Conservation (phyloP, 805 yeast species). For the Jamesozyma gamospora region DNA sequence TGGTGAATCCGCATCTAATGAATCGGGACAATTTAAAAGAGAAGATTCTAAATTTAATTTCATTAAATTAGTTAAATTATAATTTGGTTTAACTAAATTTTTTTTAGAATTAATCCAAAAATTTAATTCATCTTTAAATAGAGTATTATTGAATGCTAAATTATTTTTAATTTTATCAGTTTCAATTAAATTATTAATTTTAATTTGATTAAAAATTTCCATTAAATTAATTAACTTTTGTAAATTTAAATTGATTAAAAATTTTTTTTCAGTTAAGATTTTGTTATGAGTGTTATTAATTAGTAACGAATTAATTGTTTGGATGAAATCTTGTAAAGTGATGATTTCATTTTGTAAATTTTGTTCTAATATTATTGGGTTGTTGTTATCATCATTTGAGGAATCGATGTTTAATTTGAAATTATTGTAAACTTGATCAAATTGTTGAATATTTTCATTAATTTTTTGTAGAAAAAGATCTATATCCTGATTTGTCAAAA, state of each 20-base stretch:
- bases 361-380: slow-evolving; percentile 85
- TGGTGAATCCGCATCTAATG: slow-evolving; percentile 83
- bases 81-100: slow-evolving; percentile 22
- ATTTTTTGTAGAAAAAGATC: slow-evolving; percentile 91
- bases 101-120: slow-evolving; percentile 24
- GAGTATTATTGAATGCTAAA: slow-evolving; percentile 21
- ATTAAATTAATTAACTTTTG: too few relatives aligned
- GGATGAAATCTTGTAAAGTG: slow-evolving; percentile 85
- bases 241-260: slow-evolving; percentile 4
- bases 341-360: slow-evolving; percentile 93
- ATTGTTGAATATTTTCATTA: slow-evolving; percentile 78
- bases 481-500: slow-evolving; percentile 31
- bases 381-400: slow-evolving; percentile 59
- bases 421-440: slow-evolving; percentile 80
- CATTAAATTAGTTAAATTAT: slow-evolving; percentile 23
- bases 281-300: slow-evolving; percentile 45
- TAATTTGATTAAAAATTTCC: slow-evolving; percentile 2
- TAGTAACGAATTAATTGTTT: slow-evolving; percentile 92
- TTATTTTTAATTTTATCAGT: slow-evolving; percentile 15
- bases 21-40: slow-evolving; percentile 82
- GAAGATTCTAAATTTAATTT: slow-evolving; percentile 55
- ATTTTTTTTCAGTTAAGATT: slow-evolving; percentile 18
- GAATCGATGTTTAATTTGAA: slow-evolving; percentile 49
- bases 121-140: slow-evolving; percentile 24
- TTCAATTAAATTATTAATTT: slow-evolving; percentile 21